phyloP scores from a whole-genome alignment of 1,284 basidiomycete genomes.

The Ganoderma multipileum region DNA sequence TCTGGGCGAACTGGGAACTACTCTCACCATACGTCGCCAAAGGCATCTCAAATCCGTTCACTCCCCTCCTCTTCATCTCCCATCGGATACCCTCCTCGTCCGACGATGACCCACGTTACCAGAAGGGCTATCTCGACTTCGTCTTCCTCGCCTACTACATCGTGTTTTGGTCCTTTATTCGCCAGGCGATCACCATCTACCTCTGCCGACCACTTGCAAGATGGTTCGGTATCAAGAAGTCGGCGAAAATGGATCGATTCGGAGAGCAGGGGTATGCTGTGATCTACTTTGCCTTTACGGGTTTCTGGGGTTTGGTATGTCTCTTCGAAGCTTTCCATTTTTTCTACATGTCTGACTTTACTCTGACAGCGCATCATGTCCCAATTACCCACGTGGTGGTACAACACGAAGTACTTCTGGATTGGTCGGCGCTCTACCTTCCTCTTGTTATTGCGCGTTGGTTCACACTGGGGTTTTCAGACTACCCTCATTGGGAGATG shows the following conservation, averaged over 20 bases:
- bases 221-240: constrained; percentile 71
- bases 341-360: constrained; percentile 5
- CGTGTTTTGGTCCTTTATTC: constrained; percentile 91
- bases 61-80: constrained; percentile 79
- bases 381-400: constrained; percentile 91
- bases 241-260: constrained; percentile 81
- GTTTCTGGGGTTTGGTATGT: constrained; percentile 81
- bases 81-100: constrained; percentile 65
- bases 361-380: constrained; percentile 82
- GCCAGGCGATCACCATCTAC: constrained; percentile 80
- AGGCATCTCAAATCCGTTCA: constrained; percentile 76
- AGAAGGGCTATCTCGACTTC: constrained; percentile 85
- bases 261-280: constrained; percentile 91
- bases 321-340: not conserved
- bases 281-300: constrained; percentile 81
- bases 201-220: constrained; percentile 79
- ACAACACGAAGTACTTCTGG: constrained; percentile 85
- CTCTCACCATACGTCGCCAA: constrained; percentile 56
- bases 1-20: constrained; percentile 79
- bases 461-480: constrained; percentile 42
- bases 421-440: constrained; percentile 52
- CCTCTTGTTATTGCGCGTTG: not conserved
- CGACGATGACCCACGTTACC: constrained; percentile 67
- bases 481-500: constrained; percentile 93
- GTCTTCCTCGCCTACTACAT: constrained; percentile 88